These are phyloP conservation scores for Talaromyces atroroseus DNA, from an alignment of 2,329 filamentous ascomycete genomes.

Conservation along the genomic window DNA sequence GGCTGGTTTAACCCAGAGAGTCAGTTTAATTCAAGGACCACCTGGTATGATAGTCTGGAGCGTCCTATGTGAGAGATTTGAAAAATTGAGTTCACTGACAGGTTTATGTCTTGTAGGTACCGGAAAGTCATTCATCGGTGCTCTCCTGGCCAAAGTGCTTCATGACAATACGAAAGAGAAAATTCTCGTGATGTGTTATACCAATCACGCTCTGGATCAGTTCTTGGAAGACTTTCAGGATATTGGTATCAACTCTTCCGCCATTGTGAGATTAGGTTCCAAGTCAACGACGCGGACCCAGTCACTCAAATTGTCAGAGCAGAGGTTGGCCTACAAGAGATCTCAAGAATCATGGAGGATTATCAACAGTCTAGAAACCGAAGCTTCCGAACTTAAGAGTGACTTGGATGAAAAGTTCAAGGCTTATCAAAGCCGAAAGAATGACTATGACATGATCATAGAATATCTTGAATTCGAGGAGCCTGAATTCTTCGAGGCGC, in stretches of 20 bases:
- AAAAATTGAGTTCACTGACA: neutral
- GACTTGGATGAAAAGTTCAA: neutral
- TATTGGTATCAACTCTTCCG: conserved; percentile 47
- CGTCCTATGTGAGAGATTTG: neutral
- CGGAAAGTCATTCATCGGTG: conserved; percentile 70
- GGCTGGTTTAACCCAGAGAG: conserved; percentile 46
- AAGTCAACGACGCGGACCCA: conserved; percentile 51
- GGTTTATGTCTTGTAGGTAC: conserved; percentile 48
- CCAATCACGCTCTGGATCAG: conserved; percentile 63
- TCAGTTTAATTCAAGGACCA: conserved; percentile 66
- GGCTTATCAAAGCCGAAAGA: neutral
- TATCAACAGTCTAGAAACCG: neutral
- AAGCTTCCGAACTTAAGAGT: neutral
- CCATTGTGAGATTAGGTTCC: conserved; percentile 59
- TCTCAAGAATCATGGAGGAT: neutral
- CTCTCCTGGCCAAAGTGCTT: conserved; percentile 55
- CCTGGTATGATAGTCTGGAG: conserved; percentile 50
- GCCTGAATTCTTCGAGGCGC: conserved; percentile 51
- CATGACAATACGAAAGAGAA: conserved; percentile 45
- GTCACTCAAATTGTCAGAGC: conserved; percentile 43
- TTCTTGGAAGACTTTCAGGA: conserved; percentile 60
- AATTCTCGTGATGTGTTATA: conserved; percentile 63
- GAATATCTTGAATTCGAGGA: conserved; percentile 52
- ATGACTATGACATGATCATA: conserved; percentile 25
- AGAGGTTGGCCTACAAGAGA: conserved; percentile 17